A percentile compares a stretch with the other conserved stretches of the same genome.
These are phyloP conservation scores for Croton setiger DNA, from an alignment of 441 rosid genomes.

Conservation along the genomic window DNA sequence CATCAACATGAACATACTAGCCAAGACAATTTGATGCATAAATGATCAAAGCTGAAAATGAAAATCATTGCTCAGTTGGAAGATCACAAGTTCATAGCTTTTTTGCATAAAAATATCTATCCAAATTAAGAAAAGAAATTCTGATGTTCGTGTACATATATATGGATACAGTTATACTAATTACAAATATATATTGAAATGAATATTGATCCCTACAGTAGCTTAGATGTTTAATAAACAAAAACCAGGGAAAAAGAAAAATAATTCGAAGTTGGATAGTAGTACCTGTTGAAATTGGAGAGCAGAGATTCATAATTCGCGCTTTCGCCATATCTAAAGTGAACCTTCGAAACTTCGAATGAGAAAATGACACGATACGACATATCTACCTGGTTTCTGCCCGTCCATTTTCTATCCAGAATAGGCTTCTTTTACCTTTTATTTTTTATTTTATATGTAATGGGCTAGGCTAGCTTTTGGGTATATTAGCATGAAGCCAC, in stretches of 20 bases:
- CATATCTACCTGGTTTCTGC: slow-evolving; percentile 19
- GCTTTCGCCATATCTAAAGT: slow-evolving; percentile 15
- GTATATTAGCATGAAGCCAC: too few species aligned
- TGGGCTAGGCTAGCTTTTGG: background rate
- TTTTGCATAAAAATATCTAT: background rate
- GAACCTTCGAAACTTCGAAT: slow-evolving; percentile 22
- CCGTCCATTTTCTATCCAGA: slow-evolving; percentile 6
- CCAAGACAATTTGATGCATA: background rate
- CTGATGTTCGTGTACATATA: background rate
- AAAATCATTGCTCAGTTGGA: background rate
- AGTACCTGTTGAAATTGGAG: slow-evolving; percentile 30
- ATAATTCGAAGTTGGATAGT: background rate
- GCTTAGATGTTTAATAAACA: background rate
- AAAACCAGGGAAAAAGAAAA: background rate
- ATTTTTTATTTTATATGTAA: background rate
- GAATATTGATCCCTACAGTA: background rate
- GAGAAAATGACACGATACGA: slow-evolving; percentile 34
- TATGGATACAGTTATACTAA: background rate
- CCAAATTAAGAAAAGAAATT: background rate
- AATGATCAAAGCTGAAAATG: slow-evolving; percentile 5
- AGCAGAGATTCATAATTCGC: background rate
- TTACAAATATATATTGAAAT: background rate
- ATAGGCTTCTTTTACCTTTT: background rate
- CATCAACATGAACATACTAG: background rate
- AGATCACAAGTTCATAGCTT: background rate